Conservation (phyloP, 129 eudicot genomes). For the Tagetes erecta region DNA sequence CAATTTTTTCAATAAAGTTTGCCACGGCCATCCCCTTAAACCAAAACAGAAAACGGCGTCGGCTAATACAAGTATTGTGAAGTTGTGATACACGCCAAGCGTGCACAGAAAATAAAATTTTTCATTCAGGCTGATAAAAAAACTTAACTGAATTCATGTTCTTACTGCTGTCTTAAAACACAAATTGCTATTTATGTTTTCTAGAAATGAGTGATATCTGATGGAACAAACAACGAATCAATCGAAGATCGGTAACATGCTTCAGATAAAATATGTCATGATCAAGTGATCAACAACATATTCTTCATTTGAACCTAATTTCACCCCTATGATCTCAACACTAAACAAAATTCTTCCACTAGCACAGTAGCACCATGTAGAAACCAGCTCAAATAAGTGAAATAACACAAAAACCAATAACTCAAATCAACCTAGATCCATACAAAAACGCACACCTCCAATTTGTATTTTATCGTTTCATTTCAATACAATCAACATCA, state of each 20-base stretch:
- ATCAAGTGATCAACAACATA: conserved; percentile 9
- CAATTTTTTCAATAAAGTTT: too few species aligned
- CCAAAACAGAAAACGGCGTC: too few species aligned
- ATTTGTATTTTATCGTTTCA: background rate
- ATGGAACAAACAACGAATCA: background rate
- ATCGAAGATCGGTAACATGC: conserved; percentile 2
- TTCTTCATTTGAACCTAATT: too few species aligned
- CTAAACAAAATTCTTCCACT: too few species aligned
- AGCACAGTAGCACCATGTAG: too few species aligned
- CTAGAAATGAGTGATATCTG: background rate
- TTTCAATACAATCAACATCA: background rate
- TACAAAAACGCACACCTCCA: background rate
- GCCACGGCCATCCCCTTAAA: too few species aligned
- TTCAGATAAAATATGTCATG: conserved; percentile 1
- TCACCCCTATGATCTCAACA: too few species aligned
- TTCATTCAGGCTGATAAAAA: background rate
- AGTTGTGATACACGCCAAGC: background rate
- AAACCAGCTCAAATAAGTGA: background rate
- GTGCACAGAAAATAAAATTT: background rate
- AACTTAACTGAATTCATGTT: background rate
- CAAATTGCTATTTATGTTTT: conserved; percentile 1
- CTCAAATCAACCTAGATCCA: conserved; percentile 27
- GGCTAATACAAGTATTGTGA: background rate
- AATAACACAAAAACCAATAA: background rate
- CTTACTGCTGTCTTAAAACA: conserved; percentile 7